Conservation (phyloP, 106 monocot genomes). For the Dioscorea alata region DNA sequence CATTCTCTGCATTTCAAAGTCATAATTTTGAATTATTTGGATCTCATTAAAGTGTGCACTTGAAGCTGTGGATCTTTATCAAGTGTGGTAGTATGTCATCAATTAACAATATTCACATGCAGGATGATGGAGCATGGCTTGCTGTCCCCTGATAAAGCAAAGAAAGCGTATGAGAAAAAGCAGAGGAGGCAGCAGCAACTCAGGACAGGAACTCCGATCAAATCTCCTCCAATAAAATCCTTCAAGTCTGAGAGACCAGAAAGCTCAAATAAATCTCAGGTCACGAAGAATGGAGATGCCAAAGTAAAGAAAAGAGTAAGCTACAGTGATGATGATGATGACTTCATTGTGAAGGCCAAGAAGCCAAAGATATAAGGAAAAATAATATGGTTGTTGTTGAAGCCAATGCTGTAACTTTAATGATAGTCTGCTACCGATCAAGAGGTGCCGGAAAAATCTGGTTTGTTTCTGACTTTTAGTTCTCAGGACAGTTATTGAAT, state of each 20-base stretch:
- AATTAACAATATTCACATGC: not conserved
- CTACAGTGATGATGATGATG: slow-evolving; percentile 69
- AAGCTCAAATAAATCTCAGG: slow-evolving; percentile 47
- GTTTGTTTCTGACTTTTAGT: slow-evolving; percentile 1
- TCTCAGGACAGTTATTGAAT: too few relatives aligned
- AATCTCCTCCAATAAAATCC: slow-evolving; percentile 18
- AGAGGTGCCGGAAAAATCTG: not conserved
- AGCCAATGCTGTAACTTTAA: too few relatives aligned
- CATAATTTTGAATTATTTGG: too few relatives aligned
- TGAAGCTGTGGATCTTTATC: too few relatives aligned
- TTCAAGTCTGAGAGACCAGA: slow-evolving; percentile 49
- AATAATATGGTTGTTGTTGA: not conserved
- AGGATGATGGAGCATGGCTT: slow-evolving; percentile 99
- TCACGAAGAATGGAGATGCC: slow-evolving; percentile 37
- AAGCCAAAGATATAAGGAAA: slow-evolving; percentile 28
- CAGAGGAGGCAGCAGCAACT: slow-evolving; percentile 78
- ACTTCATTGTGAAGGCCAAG: slow-evolving; percentile 65
- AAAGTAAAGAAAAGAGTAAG: slow-evolving; percentile 71
- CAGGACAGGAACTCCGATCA: slow-evolving; percentile 53
- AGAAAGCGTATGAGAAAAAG: slow-evolving; percentile 84
- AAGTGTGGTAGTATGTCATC: too few relatives aligned
- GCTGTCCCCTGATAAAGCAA: slow-evolving; percentile 76
- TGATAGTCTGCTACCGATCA: too few relatives aligned
- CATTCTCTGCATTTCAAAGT: too few relatives aligned
- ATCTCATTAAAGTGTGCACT: too few relatives aligned